Evolutionary conservation across 257 asterid genomes (phyloP), one percentile per base, ranked within the genome.

Genomic region (Capsicum pubescens): DNA sequence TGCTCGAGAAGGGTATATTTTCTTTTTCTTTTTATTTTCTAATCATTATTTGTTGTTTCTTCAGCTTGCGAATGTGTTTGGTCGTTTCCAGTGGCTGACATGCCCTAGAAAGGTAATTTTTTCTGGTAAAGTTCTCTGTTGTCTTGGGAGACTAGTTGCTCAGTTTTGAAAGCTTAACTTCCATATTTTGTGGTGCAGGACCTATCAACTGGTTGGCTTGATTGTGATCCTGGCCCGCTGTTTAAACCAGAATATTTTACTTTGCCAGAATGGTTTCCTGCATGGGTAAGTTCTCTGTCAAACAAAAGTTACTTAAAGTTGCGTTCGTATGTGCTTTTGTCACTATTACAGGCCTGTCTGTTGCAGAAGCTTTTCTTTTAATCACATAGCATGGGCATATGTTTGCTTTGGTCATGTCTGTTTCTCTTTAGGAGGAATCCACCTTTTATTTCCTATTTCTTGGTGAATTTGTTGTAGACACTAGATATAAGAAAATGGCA

Each of bases 151-250:
- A 81, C 80, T 64, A 68, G 55, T 81, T 74, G 21, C 19, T 68
- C 46, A 39, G 58, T 42, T 74, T 70, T 46, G 32, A 67, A 66
- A 83, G 55, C 83, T 86, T 76, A 63, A 76, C 71, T 70, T 80
- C 21, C 56, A 66, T 46, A 82, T 67, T 46, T 74, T 60, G 16
- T 81, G 84, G 64, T 86, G 83, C 87, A 95, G 99, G 99, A 97
- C 90, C 89, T 97, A 81, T 95, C 99, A 35, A 92, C 95, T 66
- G 94, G 97, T 69, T 97, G 99, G 99, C 98, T 97, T 88, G 90
- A 91, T 10, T 97, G 99, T 84, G 99, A 97, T 89, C 97, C 99
- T 10, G 99, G 94, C 56, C 89, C 91, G 10, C 88, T 97, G 87
- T 95, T 90, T 72, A 93, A 90, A 91, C 98, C 98, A 16, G 98